phyloP scores from a whole-genome alignment of 1,284 basidiomycete species.

The Rhodotorula sp. region DNA sequence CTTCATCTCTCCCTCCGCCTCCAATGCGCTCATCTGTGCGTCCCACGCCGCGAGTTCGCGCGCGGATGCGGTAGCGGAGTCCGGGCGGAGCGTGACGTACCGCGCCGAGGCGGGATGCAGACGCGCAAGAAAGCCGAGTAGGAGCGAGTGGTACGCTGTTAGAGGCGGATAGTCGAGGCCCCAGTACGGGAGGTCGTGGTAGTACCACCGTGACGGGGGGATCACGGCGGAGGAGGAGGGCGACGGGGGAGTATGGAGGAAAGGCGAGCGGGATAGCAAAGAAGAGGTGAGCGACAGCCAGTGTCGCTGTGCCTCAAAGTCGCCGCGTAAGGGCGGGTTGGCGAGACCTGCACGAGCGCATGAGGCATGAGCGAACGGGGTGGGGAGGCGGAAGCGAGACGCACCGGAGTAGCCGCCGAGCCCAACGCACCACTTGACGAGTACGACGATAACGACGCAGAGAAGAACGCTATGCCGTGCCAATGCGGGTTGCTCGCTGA shows the following conservation, averaged over 20 bases:
- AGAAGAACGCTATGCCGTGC: slow-evolving; percentile 16
- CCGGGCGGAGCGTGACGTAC: slow-evolving; percentile 39
- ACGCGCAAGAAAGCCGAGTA: slow-evolving; percentile 66
- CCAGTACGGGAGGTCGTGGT: slow-evolving; percentile 70
- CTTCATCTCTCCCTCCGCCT: slow-evolving; percentile 57
- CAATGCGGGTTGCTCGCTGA: not conserved
- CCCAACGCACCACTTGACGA: slow-evolving; percentile 69
- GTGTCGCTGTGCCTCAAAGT: slow-evolving; percentile 90
- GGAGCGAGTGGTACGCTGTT: slow-evolving; percentile 81
- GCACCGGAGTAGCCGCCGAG: slow-evolving; percentile 79
- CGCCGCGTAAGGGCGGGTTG: slow-evolving; percentile 80
- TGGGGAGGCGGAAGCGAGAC: slow-evolving; percentile 45
- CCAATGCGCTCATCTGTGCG: slow-evolving; percentile 30
- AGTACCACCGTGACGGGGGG: not conserved
- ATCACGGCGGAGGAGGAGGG: not conserved
- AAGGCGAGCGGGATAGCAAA: not conserved
- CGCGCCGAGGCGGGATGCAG: slow-evolving; percentile 19
- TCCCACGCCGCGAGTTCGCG: slow-evolving; percentile 30
- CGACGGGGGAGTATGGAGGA: not conserved
- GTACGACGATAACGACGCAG: slow-evolving; percentile 58
- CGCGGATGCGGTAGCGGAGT: slow-evolving; percentile 3
- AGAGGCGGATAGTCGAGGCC: slow-evolving; percentile 89
- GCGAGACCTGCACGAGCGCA: slow-evolving; percentile 59
- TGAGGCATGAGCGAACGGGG: not conserved
- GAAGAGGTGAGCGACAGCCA: slow-evolving; percentile 35